phyloP scores from a whole-genome alignment of 2,329 filamentous ascomycete species.

The Aspergillus sp. region DNA sequence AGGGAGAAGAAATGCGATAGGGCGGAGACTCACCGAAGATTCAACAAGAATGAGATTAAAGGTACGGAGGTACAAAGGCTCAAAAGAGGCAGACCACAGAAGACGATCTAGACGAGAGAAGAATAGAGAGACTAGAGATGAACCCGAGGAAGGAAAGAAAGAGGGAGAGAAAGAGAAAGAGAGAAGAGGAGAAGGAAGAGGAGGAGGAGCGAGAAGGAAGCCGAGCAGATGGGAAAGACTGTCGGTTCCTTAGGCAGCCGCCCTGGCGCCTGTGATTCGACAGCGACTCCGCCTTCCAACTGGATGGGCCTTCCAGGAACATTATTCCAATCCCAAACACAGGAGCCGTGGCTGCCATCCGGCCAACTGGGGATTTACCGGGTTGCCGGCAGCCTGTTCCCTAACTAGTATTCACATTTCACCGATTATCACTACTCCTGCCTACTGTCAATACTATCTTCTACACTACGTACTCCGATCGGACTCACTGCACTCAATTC shows the following conservation, averaged over 20 bases:
- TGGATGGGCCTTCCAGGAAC: background rate
- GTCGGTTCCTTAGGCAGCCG: slow-evolving; percentile 5
- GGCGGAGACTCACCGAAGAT: background rate
- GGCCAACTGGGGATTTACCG: background rate
- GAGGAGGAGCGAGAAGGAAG: slow-evolving; percentile 11
- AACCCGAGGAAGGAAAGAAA: slow-evolving; percentile 9
- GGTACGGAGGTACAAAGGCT: background rate
- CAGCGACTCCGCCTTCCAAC: slow-evolving; percentile 14
- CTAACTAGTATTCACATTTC: background rate
- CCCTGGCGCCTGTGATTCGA: slow-evolving; percentile 18
- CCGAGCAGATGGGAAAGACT: slow-evolving; percentile 1
- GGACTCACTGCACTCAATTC: background rate
- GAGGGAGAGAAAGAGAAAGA: slow-evolving; percentile 9
- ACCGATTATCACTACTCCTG: background rate
- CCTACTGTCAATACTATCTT: background rate
- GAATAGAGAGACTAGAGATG: background rate
- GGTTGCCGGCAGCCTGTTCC: background rate
- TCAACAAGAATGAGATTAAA: background rate
- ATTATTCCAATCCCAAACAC: background rate
- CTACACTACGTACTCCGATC: background rate
- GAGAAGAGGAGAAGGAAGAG: slow-evolving; percentile 12
- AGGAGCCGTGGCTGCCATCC: slow-evolving; percentile 14
- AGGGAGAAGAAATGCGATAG: background rate
- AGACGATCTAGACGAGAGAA: slow-evolving; percentile 7
- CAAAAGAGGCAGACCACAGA: slow-evolving; percentile 7